Evolutionary conservation across 768 basidiomycete genomes (phyloP).

Genomic region (Gloeostereum incarnatum): DNA sequence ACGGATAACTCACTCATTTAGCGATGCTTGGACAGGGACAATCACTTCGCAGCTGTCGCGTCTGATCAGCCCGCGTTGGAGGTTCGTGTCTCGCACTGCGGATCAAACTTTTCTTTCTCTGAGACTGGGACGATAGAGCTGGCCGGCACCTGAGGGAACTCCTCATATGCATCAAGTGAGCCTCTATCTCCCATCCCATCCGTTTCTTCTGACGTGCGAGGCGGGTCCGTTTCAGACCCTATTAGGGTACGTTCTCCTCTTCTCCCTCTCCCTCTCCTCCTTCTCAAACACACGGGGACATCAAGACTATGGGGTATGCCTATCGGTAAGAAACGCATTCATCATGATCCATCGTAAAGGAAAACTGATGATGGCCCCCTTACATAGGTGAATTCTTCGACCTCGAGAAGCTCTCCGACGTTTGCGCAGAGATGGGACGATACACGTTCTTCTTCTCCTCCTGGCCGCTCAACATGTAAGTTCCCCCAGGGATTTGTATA

Average conservation of each 20-base stretch:
- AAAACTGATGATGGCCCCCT: too few species aligned
- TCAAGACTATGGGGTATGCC: conserved; percentile 65
- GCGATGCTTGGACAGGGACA: conserved; percentile 36
- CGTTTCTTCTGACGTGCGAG: too few species aligned
- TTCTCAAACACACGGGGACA: neutral
- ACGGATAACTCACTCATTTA: neutral
- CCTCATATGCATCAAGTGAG: conserved; percentile 48
- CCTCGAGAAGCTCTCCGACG: conserved; percentile 48
- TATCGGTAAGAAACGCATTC: too few species aligned
- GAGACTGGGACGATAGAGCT: conserved; percentile 26
- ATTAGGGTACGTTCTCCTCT: conserved; percentile 34
- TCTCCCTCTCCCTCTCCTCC: neutral
- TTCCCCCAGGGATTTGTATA: conserved; percentile 4
- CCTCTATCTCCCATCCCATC: conserved; percentile 4
- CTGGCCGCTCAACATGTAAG: conserved; percentile 67
- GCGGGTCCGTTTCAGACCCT: too few species aligned
- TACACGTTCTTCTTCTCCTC: conserved; percentile 74
- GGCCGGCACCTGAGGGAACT: conserved; percentile 38
- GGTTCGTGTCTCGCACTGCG: conserved; percentile 20
- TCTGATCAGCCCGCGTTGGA: conserved; percentile 63
- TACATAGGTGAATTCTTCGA: conserved; percentile 61
- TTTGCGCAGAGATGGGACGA: conserved; percentile 45
- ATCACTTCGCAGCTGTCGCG: conserved; percentile 63
- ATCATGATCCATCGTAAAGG: too few species aligned
- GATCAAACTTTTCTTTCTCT: conserved; percentile 2